phyloP scores from a whole-genome alignment of 169 alveolate genomes.

The Eimeria sp. region DNA sequence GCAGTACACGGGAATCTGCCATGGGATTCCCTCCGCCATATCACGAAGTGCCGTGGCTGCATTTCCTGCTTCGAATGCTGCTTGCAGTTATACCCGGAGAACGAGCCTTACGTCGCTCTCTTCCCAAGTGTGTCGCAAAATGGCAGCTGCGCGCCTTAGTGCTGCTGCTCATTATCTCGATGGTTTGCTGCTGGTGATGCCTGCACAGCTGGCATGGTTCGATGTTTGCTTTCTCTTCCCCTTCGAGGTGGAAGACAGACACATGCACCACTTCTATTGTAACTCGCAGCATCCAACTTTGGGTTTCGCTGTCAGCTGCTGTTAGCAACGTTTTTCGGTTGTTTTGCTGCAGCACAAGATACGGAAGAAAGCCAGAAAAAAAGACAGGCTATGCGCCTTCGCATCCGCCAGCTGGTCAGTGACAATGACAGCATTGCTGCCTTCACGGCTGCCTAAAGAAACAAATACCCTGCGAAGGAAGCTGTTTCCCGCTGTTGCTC shows the following conservation, averaged over 20 bases:
- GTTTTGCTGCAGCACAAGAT: slow-evolving; percentile 41
- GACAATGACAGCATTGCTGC: not conserved
- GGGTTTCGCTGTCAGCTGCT: not conserved
- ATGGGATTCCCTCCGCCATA: not conserved
- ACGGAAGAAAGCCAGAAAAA: slow-evolving; percentile 61
- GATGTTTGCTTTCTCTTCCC: not conserved
- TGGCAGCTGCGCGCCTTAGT: not conserved
- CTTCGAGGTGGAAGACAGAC: not conserved
- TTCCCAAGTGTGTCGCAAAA: slow-evolving; percentile 50
- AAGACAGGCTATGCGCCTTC: slow-evolving; percentile 52
- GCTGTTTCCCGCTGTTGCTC: not conserved
- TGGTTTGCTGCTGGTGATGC: not conserved
- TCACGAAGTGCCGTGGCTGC: not conserved
- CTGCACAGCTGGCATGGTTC: not conserved
- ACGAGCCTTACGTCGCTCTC: slow-evolving; percentile 78
- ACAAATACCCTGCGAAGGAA: not conserved
- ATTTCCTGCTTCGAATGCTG: not conserved
- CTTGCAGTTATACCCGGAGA: slow-evolving; percentile 66
- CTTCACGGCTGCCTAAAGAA: not conserved
- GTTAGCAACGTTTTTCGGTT: not conserved
- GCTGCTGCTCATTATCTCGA: not conserved
- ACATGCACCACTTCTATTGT: not conserved
- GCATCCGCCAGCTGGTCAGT: slow-evolving; percentile 50
- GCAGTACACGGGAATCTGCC: not conserved
- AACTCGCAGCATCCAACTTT: not conserved